These are phyloP conservation scores for Trichoderma asperellum DNA, from an alignment of 2,329 filamentous ascomycete species.

Conservation along the genomic window DNA sequence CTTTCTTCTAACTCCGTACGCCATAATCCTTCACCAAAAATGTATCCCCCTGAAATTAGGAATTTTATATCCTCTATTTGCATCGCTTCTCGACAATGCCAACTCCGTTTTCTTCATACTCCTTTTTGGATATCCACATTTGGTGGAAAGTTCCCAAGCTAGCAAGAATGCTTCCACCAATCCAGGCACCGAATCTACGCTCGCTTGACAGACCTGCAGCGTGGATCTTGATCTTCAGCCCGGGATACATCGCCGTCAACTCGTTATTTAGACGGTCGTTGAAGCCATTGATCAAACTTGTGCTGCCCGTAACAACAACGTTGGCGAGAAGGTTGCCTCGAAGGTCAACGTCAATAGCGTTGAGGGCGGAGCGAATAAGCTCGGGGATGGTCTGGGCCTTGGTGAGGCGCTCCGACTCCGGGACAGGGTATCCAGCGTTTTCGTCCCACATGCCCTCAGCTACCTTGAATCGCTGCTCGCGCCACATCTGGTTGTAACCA, in stretches of 20 bases:
- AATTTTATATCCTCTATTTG: slow-evolving; percentile 61
- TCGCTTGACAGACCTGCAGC: slow-evolving; percentile 86
- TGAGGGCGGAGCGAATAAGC: slow-evolving; percentile 76
- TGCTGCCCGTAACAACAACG: slow-evolving; percentile 89
- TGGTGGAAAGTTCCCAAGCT: slow-evolving; percentile 98
- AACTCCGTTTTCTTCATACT: slow-evolving; percentile 93
- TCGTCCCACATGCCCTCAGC: slow-evolving; percentile 92
- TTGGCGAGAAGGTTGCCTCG: slow-evolving; percentile 82
- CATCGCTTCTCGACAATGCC: slow-evolving; percentile 94
- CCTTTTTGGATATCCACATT: slow-evolving; percentile 98
- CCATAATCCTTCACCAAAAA: slow-evolving; percentile 33
- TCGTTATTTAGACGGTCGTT: slow-evolving; percentile 88
- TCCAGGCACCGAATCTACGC: slow-evolving; percentile 90
- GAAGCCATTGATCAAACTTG: slow-evolving; percentile 86
- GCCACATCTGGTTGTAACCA: slow-evolving; percentile 94
- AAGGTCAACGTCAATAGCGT: slow-evolving; percentile 85
- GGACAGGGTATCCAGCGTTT: slow-evolving; percentile 65
- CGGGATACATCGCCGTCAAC: slow-evolving; percentile 78
- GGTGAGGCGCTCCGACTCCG: slow-evolving; percentile 54
- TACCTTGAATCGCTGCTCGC: slow-evolving; percentile 81
- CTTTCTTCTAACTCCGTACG: slow-evolving; percentile 44
- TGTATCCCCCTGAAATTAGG: slow-evolving; percentile 1
- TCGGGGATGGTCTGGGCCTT: slow-evolving; percentile 81
- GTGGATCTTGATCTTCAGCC: slow-evolving; percentile 83
- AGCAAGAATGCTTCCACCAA: slow-evolving; percentile 92